Conservation (phyloP, 116 monocot genomes). For the Iris pallida region DNA sequence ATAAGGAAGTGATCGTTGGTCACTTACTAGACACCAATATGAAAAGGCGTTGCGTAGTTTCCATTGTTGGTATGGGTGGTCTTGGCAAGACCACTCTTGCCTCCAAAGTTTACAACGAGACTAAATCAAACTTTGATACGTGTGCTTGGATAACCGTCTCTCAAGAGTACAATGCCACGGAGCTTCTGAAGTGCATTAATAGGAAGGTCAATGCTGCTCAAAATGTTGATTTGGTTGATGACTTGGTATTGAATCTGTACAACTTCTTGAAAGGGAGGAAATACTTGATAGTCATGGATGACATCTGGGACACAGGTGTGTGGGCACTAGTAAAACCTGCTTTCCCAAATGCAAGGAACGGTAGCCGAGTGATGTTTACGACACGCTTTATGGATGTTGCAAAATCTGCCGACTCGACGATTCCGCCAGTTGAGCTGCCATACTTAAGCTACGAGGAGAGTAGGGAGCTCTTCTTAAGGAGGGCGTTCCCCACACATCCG, state of each 20-base stretch:
- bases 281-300: slow-evolving; percentile 36
- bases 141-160: slow-evolving; percentile 3
- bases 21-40: not conserved
- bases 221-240: not conserved
- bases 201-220: not conserved
- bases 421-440: too few species aligned
- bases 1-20: not conserved
- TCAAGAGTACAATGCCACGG: not conserved
- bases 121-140: not conserved
- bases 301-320: slow-evolving; percentile 15
- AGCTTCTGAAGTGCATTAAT: not conserved
- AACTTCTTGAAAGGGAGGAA: slow-evolving; percentile 8
- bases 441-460: too few species aligned
- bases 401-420: too few species aligned
- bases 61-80: slow-evolving; percentile 8
- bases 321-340: slow-evolving; percentile 8
- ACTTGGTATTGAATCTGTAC: slow-evolving; percentile 1
- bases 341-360: slow-evolving; percentile 20
- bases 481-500: too few species aligned
- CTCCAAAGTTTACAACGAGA: not conserved
- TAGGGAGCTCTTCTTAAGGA: too few species aligned
- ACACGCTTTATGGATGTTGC: too few species aligned
- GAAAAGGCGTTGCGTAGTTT: not conserved
- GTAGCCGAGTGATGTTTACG: slow-evolving; percentile 31
- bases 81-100: slow-evolving; percentile 7